A percentile compares a stretch with the other conserved stretches of the same genome.
Conservation (phyloP, 192 early-diverging fungal species). For the Backusella tuberculispora region DNA sequence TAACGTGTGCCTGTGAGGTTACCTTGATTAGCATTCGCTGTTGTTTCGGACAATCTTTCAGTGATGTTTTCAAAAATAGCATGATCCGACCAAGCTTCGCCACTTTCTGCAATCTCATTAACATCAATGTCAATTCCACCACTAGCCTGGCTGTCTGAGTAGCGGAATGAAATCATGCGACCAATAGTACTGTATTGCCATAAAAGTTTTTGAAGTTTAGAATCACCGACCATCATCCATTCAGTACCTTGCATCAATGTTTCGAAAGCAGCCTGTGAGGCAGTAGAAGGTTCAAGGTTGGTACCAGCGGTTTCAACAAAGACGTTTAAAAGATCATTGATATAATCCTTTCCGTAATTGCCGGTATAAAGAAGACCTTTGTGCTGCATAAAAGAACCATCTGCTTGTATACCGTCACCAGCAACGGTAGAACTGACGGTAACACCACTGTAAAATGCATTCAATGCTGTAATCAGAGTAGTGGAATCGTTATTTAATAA, state of each 20-base stretch:
- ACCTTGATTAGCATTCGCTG: conserved; percentile 9
- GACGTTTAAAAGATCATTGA: conserved; percentile 24
- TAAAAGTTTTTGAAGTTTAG: background rate
- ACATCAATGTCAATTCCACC: conserved; percentile 27
- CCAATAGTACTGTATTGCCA: conserved; percentile 36
- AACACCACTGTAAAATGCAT: conserved; percentile 20
- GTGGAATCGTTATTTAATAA: conserved; percentile 20
- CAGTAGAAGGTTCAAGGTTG: background rate
- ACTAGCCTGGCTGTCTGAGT: background rate
- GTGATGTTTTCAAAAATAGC: conserved; percentile 15
- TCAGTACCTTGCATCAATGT: conserved; percentile 31
- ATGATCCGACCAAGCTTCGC: conserved; percentile 25
- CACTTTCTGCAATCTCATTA: conserved; percentile 5
- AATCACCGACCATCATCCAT: conserved; percentile 35
- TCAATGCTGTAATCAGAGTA: conserved; percentile 16
- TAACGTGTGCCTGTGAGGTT: conserved; percentile 15
- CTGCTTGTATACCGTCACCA: conserved; percentile 31
- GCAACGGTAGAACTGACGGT: background rate
- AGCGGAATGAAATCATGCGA: conserved; percentile 30
- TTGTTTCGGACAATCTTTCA: background rate
- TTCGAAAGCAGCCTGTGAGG: conserved; percentile 6
- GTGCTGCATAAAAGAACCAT: conserved; percentile 38
- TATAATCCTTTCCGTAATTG: conserved; percentile 36
- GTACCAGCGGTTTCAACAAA: conserved; percentile 28
- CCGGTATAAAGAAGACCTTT: conserved; percentile 27